phyloP scores from a whole-genome alignment of 345 rosid species.

The Arabidopsis thaliana region DNA sequence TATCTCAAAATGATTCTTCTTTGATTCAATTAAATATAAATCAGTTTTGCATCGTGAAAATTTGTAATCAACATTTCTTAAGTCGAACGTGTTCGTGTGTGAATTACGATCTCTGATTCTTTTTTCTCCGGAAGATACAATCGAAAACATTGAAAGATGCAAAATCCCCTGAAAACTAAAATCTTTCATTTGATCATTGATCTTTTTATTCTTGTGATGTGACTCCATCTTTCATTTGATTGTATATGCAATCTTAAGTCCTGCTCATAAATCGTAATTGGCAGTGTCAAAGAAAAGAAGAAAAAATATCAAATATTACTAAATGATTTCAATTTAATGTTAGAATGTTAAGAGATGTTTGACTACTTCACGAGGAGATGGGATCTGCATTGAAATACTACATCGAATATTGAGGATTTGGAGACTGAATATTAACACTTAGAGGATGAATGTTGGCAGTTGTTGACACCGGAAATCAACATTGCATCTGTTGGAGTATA shows the following conservation, averaged over 20 bases:
- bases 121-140: too few species aligned
- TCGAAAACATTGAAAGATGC: too few species aligned
- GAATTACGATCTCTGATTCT: background rate
- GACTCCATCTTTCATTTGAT: too few species aligned
- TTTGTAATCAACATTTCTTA: background rate
- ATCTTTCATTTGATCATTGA: too few species aligned
- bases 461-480: background rate
- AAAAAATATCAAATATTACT: too few species aligned
- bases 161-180: too few species aligned
- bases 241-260: too few species aligned
- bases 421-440: slow-evolving; percentile 4
- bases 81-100: background rate
- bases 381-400: background rate
- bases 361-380: slow-evolving; percentile 26
- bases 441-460: background rate
- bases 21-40: slow-evolving; percentile 34
- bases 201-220: too few species aligned
- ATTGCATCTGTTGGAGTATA: background rate
- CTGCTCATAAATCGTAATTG: too few species aligned
- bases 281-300: too few species aligned
- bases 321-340: too few species aligned
- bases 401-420: slow-evolving; percentile 1
- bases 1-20: slow-evolving; percentile 21
- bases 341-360: slow-evolving; percentile 15
- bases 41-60: slow-evolving; percentile 24